Evolutionary conservation across 495 filamentous ascomycete species (phyloP).

Genomic region (Hypoxylon cercidicola): DNA sequence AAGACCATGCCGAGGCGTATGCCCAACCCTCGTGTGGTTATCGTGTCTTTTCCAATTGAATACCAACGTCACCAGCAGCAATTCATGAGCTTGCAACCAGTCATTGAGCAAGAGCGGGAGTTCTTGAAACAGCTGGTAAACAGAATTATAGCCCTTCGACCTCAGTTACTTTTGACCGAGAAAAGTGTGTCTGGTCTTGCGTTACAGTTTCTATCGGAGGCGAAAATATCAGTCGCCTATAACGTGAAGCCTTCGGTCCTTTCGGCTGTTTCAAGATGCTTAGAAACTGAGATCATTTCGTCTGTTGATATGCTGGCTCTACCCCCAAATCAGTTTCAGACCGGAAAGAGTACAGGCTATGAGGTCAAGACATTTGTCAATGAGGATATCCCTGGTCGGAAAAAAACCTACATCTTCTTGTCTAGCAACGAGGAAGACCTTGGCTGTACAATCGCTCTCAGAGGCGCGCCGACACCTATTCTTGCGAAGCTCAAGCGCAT

Average conservation of each 20-base stretch:
- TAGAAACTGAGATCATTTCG: slow-evolving; percentile 89
- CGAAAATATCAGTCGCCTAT: slow-evolving; percentile 89
- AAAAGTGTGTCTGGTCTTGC: slow-evolving; percentile 92
- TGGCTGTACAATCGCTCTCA: slow-evolving; percentile 94
- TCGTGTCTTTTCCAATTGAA: slow-evolving; percentile 94
- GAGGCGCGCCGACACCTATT: slow-evolving; percentile 76
- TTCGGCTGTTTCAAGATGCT: slow-evolving; percentile 91
- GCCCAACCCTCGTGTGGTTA: slow-evolving; percentile 83
- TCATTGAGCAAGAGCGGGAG: slow-evolving; percentile 96
- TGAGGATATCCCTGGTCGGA: slow-evolving; percentile 72
- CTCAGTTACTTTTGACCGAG: slow-evolving; percentile 86
- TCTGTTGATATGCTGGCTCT: slow-evolving; percentile 94
- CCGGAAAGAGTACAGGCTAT: slow-evolving; percentile 85
- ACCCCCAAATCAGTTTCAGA: slow-evolving; percentile 65
- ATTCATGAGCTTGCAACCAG: slow-evolving; percentile 97
- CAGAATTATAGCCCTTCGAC: slow-evolving; percentile 85
- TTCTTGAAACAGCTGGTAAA: slow-evolving; percentile 93
- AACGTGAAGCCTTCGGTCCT: slow-evolving; percentile 97
- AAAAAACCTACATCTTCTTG: slow-evolving; percentile 95
- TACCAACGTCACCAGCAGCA: slow-evolving; percentile 95
- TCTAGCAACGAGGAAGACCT: slow-evolving; percentile 92
- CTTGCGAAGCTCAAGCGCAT: slow-evolving; percentile 88
- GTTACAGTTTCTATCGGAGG: slow-evolving; percentile 84
- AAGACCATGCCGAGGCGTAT: slow-evolving; percentile 96
- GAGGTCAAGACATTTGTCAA: slow-evolving; percentile 96